These are phyloP conservation scores for Paecilomyces fulvus DNA, from an alignment of 2,329 filamentous ascomycete genomes.

Conservation along the genomic window DNA sequence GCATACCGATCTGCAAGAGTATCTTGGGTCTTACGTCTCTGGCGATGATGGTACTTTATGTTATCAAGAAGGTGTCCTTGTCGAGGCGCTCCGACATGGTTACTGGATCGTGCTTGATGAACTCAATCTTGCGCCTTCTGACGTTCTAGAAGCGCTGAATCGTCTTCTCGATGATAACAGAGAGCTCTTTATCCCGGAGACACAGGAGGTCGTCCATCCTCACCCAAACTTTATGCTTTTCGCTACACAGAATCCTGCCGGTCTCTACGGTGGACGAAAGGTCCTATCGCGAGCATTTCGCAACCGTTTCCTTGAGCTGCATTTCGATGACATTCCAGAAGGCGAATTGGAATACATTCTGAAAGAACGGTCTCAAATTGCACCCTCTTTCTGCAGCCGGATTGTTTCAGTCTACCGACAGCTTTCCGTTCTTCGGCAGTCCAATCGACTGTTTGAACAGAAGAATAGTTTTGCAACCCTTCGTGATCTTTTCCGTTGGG, in stretches of 20 bases:
- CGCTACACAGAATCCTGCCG: slow-evolving; percentile 93
- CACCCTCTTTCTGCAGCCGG: slow-evolving; percentile 79
- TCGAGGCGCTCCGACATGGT: slow-evolving; percentile 83
- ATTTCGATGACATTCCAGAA: slow-evolving; percentile 97
- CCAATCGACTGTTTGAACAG: slow-evolving; percentile 86
- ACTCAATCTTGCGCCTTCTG: slow-evolving; percentile 90
- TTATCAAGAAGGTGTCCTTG: slow-evolving; percentile 89
- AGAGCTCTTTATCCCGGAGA: slow-evolving; percentile 91
- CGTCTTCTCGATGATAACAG: slow-evolving; percentile 92
- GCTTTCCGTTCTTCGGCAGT: slow-evolving; percentile 80
- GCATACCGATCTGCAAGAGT: slow-evolving; percentile 96
- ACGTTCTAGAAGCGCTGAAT: slow-evolving; percentile 94
- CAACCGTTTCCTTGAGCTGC: slow-evolving; percentile 91
- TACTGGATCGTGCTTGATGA: slow-evolving; percentile 99
- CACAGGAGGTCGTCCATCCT: slow-evolving; percentile 84
- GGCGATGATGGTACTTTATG: slow-evolving; percentile 72
- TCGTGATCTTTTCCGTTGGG: slow-evolving; percentile 93
- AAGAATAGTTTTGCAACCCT: slow-evolving; percentile 96
- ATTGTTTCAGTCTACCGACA: slow-evolving; percentile 94
- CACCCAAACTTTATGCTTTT: slow-evolving; percentile 97
- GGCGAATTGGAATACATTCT: slow-evolving; percentile 88
- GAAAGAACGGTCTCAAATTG: slow-evolving; percentile 77
- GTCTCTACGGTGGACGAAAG: slow-evolving; percentile 90
- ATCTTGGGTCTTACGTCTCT: slow-evolving; percentile 89
- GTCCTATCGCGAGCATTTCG: slow-evolving; percentile 88